These are phyloP conservation scores for Colletotrichum trifolii DNA, from an alignment of 2,329 filamentous ascomycete species.

Conservation along the genomic window DNA sequence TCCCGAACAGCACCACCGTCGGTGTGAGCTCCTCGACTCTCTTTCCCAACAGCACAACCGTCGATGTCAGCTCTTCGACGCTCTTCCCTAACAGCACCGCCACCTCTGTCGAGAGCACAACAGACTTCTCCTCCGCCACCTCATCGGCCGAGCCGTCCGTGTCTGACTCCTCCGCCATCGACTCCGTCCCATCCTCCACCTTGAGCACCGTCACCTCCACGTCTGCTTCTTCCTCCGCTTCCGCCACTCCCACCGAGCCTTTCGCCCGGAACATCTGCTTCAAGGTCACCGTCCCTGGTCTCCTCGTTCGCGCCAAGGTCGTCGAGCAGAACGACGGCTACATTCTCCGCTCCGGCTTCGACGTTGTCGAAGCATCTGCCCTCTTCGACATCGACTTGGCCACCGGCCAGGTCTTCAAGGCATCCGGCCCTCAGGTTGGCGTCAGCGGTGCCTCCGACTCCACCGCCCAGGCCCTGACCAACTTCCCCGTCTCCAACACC, in stretches of 20 bases:
- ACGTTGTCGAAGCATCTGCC: background rate
- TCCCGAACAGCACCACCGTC: background rate
- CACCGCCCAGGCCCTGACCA: background rate
- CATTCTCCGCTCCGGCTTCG: slow-evolving; percentile 1
- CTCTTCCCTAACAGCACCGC: slow-evolving; percentile 8
- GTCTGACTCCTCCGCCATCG: slow-evolving; percentile 1
- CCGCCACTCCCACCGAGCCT: slow-evolving; percentile 7
- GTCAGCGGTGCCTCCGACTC: background rate
- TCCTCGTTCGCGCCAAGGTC: background rate
- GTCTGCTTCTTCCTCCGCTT: slow-evolving; percentile 6
- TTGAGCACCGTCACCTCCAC: background rate
- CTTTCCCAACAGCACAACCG: slow-evolving; percentile 1
- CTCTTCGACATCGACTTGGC: slow-evolving; percentile 31
- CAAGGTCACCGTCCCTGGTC: slow-evolving; percentile 8
- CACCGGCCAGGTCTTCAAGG: slow-evolving; percentile 28
- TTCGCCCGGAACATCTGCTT: slow-evolving; percentile 31
- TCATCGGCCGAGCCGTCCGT: background rate
- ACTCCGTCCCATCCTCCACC: background rate
- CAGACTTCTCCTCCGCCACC: background rate
- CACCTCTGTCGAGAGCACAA: background rate
- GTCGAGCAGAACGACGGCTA: slow-evolving; percentile 21
- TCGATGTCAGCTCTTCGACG: background rate
- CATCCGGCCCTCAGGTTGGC: background rate
- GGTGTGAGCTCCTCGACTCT: background rate
- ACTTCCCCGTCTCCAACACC: too few relatives aligned